These are phyloP conservation scores for Kurtzmaniella cleridarum DNA, from an alignment of 805 yeast species.

Conservation along the genomic window DNA sequence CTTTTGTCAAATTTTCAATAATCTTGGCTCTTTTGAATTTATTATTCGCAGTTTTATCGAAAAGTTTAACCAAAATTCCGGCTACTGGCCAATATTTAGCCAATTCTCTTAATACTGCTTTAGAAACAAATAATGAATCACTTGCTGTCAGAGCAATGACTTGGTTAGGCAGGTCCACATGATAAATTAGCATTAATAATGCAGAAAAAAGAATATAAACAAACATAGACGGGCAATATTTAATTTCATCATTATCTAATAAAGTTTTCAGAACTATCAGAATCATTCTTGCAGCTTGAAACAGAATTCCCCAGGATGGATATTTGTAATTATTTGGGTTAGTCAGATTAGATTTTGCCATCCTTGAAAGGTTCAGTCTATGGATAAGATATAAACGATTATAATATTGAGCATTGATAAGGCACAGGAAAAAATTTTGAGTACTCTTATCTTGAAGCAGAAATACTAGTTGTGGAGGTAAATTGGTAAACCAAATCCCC, in stretches of 20 bases:
- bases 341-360: constrained; percentile 37
- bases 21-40: constrained; percentile 36
- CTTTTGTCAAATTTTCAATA: constrained; percentile 32
- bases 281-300: constrained; percentile 76
- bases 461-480: constrained; percentile 61
- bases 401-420: constrained; percentile 65
- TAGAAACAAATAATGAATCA: constrained; percentile 34
- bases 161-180: constrained; percentile 42
- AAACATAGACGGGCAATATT: constrained; percentile 52
- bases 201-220: constrained; percentile 61
- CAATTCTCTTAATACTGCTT: constrained; percentile 33
- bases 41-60: constrained; percentile 39
- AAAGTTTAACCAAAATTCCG: constrained; percentile 28
- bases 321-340: constrained; percentile 43
- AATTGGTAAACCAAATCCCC: constrained; percentile 68
- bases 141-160: constrained; percentile 39
- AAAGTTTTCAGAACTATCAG: constrained; percentile 57
- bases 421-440: constrained; percentile 53
- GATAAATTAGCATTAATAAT: constrained; percentile 66
- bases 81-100: constrained; percentile 37
- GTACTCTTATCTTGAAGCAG: constrained; percentile 49
- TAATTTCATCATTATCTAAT: constrained; percentile 43
- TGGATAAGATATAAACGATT: constrained; percentile 67
- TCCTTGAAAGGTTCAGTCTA: constrained; percentile 56
- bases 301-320: constrained; percentile 78